Evolutionary conservation across 129 eudicot species (phyloP), one percentile per base, ranked within the genome.

Genomic region (Flaveria robusta): DNA sequence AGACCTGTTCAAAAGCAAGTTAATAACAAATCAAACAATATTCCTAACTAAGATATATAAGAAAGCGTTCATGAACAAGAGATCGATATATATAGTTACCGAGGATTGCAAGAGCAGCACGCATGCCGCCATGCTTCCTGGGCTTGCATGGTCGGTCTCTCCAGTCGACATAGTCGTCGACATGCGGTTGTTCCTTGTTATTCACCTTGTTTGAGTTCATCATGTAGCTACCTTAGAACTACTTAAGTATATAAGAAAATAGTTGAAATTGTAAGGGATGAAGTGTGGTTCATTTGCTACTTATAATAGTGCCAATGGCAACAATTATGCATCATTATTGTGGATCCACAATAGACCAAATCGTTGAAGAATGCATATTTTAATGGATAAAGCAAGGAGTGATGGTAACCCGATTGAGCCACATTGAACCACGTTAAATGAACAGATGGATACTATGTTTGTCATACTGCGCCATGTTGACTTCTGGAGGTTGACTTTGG

Each of bases 71-170:
- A 34, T 34, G 39, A 34, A 4, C 39, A 34, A 34, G 39, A 34
- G 39, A 34, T 4, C 39, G n/a, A 9, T 11, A 55, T 26, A 73
- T 78, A 43, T 56, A 56, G 26, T 42, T 81, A 90, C 96, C 91
- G 14, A 90, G 85, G 23, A 90, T 86, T 56, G 86, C 86, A 70
- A 84, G 73, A 79, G 96, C 93, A 31, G 93, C 93, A 72, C 83
- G 58, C 91, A 88, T 90, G 60, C 96, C 96, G 24, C 96, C 96
- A 84, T 90, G 93, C 18, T 78, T 85, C 64, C 80, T 72, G 24
- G 96, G 90, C 60, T 88, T 83, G 83, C 88, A 90, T 59, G 89
- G 87, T 80, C 89, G 81, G 66, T 91, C 90, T 85, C 86, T 80
- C 92, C 97, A 90, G 70, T 93, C 98, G 71, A 88, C 88, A 54